phyloP scores from a whole-genome alignment of 768 basidiomycete species.

The Psilocybe cyanescens region DNA sequence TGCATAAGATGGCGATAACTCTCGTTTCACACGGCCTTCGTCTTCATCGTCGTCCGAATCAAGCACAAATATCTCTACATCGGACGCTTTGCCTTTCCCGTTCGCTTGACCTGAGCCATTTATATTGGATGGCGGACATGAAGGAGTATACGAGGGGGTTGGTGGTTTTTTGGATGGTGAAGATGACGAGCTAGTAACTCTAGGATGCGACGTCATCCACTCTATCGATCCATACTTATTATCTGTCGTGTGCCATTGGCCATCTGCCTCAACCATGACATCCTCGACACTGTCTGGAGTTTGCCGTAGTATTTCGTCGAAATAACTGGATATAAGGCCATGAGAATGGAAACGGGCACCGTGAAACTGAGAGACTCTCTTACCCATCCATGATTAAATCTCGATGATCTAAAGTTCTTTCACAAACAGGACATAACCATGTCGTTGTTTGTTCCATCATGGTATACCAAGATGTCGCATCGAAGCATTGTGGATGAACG shows the following conservation, averaged over 20 bases:
- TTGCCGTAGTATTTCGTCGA: slow-evolving; percentile 79
- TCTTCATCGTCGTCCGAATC: slow-evolving; percentile 79
- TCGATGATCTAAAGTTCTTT: slow-evolving; percentile 72
- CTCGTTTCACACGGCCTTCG: slow-evolving; percentile 74
- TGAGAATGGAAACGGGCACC: background rate
- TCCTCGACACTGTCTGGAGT: slow-evolving; percentile 86
- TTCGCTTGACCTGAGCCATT: slow-evolving; percentile 36
- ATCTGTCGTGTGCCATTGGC: slow-evolving; percentile 95
- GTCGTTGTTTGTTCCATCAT: slow-evolving; percentile 97
- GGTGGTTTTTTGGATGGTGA: slow-evolving; percentile 38
- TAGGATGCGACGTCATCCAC: slow-evolving; percentile 68
- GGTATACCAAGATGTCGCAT: slow-evolving; percentile 91
- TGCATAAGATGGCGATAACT: slow-evolving; percentile 69
- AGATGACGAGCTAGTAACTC: slow-evolving; percentile 21
- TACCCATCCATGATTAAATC: slow-evolving; percentile 95
- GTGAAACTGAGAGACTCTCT: background rate
- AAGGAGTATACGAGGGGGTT: slow-evolving; percentile 16
- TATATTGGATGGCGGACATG: slow-evolving; percentile 26
- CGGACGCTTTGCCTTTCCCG: slow-evolving; percentile 46
- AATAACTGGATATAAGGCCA: slow-evolving; percentile 59
- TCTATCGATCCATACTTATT: slow-evolving; percentile 75
- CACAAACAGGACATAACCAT: slow-evolving; percentile 95
- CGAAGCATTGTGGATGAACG: slow-evolving; percentile 94
- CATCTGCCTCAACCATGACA: slow-evolving; percentile 92
- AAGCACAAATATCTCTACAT: slow-evolving; percentile 64